These are phyloP conservation scores for Dendrostoma leiphaemia DNA, from an alignment of 2,329 filamentous ascomycete genomes.

Conservation along the genomic window DNA sequence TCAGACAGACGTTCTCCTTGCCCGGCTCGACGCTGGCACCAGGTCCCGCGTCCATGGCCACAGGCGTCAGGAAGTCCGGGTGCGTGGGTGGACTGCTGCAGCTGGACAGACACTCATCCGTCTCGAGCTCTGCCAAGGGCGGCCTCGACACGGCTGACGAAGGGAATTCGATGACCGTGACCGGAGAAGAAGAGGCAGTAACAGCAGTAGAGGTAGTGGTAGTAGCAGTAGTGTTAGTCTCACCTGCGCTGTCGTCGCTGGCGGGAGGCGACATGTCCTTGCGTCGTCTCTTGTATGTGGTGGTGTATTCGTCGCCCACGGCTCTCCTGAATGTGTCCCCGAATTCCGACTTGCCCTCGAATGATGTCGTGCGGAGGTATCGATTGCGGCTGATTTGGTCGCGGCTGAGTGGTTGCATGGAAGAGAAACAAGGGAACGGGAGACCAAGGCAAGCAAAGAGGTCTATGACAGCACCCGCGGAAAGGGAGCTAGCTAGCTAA, in stretches of 20 bases:
- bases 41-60: too few relatives aligned
- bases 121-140: conserved; percentile 2
- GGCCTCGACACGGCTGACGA: too few relatives aligned
- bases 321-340: conserved; percentile 5
- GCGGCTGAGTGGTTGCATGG: conserved; percentile 2
- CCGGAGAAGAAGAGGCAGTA: background rate
- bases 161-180: background rate
- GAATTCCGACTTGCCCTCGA: conserved; percentile 2
- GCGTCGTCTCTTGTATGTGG: background rate
- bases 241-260: conserved; percentile 12
- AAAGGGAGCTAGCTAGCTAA: background rate
- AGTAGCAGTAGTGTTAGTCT: conserved; percentile 3
- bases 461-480: background rate
- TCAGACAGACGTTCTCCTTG: conserved; percentile 15
- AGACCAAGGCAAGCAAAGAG: background rate
- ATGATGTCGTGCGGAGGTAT: conserved; percentile 2
- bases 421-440: background rate
- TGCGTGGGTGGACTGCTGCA: conserved; percentile 14
- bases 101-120: conserved; percentile 4
- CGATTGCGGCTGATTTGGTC: conserved; percentile 1
- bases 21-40: background rate
- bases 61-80: conserved; percentile 9
- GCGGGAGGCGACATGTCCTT: conserved; percentile 2
- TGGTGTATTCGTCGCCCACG: background rate
- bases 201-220: background rate